Conservation (phyloP, 179 eudicot species). For the Dionaea muscipula region DNA sequence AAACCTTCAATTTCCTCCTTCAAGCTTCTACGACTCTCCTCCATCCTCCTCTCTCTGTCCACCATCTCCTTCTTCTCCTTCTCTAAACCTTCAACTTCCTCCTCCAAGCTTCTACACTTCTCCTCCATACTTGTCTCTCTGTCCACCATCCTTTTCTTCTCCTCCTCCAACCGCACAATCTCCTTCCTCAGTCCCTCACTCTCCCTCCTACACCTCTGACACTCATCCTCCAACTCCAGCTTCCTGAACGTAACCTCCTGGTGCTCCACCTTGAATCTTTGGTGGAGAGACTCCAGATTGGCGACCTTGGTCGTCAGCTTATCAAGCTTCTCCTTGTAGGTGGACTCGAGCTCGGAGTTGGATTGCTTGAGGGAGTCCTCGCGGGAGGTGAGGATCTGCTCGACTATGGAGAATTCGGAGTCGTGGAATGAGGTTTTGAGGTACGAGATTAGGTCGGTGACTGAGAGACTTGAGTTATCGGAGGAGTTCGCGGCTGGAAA, state of each 20-base stretch:
- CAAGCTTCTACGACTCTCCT: background rate
- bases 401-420: background rate
- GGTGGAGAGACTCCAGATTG: too few species aligned
- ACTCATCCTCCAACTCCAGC: too few species aligned
- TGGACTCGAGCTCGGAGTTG: too few species aligned
- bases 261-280: too few species aligned
- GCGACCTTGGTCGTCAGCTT: too few species aligned
- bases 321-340: too few species aligned
- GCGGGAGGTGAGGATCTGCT: background rate
- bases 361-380: background rate
- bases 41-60: conserved; percentile 6
- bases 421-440: background rate
- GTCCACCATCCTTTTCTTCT: background rate
- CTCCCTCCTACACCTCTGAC: background rate
- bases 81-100: background rate
- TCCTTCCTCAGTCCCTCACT: background rate
- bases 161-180: background rate
- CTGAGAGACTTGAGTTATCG: background rate
- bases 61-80: conserved; percentile 3
- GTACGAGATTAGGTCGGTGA: background rate
- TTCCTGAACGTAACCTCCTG: too few species aligned
- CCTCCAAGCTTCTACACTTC: background rate
- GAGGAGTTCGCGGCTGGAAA: too few species aligned
- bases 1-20: background rate
- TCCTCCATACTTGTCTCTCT: conserved; percentile 8